A percentile compares a stretch with the other conserved stretches of the same genome.
Evolutionary conservation across 2,329 filamentous ascomycete genomes (phyloP).

Genomic region (Botrytis sinoallii): DNA sequence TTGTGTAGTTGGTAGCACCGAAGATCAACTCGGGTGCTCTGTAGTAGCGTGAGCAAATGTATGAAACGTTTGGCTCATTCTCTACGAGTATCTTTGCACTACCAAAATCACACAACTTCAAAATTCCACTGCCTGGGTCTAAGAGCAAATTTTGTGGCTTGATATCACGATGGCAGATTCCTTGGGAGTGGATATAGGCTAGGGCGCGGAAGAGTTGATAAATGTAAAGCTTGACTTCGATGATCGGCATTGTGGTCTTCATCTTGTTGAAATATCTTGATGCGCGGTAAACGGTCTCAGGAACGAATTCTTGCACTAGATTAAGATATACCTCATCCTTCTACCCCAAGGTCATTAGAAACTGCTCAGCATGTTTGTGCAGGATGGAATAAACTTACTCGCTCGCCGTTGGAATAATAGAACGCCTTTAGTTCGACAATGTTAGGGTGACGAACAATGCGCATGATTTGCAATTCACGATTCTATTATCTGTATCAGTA

Average conservation of each 20-base stretch:
- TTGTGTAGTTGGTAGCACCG: conserved; percentile 98
- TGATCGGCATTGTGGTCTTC: conserved; percentile 98
- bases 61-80: conserved; percentile 98
- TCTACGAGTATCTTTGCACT: conserved; percentile 98
- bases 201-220: conserved; percentile 98
- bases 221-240: conserved; percentile 99
- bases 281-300: conserved; percentile 96
- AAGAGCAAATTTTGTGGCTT: conserved; percentile 97
- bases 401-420: conserved; percentile 98
- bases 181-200: conserved; percentile 98
- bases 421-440: conserved; percentile 99
- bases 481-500: conserved; percentile 60
- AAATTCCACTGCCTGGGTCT: conserved; percentile 83
- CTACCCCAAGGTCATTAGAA: conserved; percentile 44
- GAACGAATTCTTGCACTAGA: conserved; percentile 95
- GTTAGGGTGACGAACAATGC: conserved; percentile 97
- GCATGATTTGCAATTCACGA: conserved; percentile 98
- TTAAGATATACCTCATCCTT: conserved; percentile 99
- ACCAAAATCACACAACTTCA: conserved; percentile 98
- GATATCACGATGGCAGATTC: conserved; percentile 98
- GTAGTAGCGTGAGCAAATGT: conserved; percentile 99
- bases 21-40: conserved; percentile 97
- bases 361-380: neutral
- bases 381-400: conserved; percentile 59
- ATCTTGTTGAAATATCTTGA: conserved; percentile 99